These are phyloP conservation scores for Anthracocystis panici-leucophaei DNA, from an alignment of 1,284 basidiomycete species.

Conservation along the genomic window DNA sequence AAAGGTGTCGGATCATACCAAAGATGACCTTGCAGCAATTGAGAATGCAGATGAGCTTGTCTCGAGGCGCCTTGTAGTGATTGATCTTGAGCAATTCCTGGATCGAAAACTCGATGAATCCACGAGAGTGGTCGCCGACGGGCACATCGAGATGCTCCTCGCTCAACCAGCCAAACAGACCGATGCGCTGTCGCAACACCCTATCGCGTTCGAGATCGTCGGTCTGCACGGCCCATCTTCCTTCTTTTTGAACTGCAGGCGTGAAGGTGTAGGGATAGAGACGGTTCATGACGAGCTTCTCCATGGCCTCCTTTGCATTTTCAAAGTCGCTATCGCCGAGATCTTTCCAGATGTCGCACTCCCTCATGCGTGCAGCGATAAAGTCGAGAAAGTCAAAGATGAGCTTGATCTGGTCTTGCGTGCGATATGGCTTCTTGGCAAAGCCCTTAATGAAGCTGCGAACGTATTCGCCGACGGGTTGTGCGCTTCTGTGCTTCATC, in stretches of 20 bases:
- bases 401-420: conserved; percentile 67
- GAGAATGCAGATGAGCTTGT: conserved; percentile 96
- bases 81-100: conserved; percentile 92
- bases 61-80: conserved; percentile 96
- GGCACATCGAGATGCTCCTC: conserved; percentile 84
- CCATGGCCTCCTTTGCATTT: conserved; percentile 97
- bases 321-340: conserved; percentile 85
- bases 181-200: conserved; percentile 89
- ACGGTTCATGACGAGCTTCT: conserved; percentile 99
- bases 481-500: conserved; percentile 67
- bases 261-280: conserved; percentile 75
- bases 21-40: conserved; percentile 99
- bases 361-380: conserved; percentile 64
- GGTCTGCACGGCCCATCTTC: conserved; percentile 73
- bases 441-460: conserved; percentile 68
- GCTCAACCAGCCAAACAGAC: conserved; percentile 88
- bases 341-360: conserved; percentile 61
- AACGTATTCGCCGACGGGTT: conserved; percentile 68
- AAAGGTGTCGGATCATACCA: conserved; percentile 88
- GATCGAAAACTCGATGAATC: conserved; percentile 92
- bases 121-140: conserved; percentile 72
- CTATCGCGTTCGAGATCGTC: conserved; percentile 96
- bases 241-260: conserved; percentile 65
- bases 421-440: conserved; percentile 67
- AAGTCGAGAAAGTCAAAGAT: conserved; percentile 70